Evolutionary conservation across 192 early-diverging fungal species (phyloP).

Genomic region (Coemansia umbellata): DNA sequence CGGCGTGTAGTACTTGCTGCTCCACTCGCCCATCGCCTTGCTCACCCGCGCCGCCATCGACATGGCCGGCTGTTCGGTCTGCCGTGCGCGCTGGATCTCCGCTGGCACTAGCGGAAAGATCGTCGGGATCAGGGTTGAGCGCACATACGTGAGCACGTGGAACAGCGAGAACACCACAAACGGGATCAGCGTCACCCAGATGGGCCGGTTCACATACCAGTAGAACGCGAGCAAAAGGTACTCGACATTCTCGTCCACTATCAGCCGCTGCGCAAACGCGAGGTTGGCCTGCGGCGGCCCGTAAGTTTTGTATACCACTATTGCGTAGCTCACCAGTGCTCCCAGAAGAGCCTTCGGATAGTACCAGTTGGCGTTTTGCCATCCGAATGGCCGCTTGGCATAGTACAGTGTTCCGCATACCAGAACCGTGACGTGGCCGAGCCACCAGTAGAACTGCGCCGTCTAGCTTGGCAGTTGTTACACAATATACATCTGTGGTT

Average conservation of each 20-base stretch:
- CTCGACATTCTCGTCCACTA: conserved; percentile 48
- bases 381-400: conserved; percentile 31
- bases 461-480: too few relatives aligned
- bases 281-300: conserved; percentile 46
- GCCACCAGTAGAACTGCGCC: conserved; percentile 52
- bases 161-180: conserved; percentile 48
- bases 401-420: conserved; percentile 31
- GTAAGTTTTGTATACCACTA: conserved; percentile 49
- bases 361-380: conserved; percentile 34
- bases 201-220: conserved; percentile 26
- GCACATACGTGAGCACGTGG: conserved; percentile 39
- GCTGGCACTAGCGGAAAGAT: conserved; percentile 21
- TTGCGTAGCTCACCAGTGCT: conserved; percentile 35
- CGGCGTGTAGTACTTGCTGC: conserved; percentile 31
- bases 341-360: conserved; percentile 41
- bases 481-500: too few relatives aligned
- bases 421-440: conserved; percentile 38
- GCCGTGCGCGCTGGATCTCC: conserved; percentile 38
- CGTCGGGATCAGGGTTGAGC: conserved; percentile 31
- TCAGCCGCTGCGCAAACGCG: conserved; percentile 31
- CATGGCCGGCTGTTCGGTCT: conserved; percentile 6
- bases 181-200: conserved; percentile 36
- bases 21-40: conserved; percentile 38
- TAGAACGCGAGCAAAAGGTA: conserved; percentile 40
- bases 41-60: conserved; percentile 24